phyloP scores from a whole-genome alignment of 352 stramenopile species.

The Phytopythium kandeliae region DNA sequence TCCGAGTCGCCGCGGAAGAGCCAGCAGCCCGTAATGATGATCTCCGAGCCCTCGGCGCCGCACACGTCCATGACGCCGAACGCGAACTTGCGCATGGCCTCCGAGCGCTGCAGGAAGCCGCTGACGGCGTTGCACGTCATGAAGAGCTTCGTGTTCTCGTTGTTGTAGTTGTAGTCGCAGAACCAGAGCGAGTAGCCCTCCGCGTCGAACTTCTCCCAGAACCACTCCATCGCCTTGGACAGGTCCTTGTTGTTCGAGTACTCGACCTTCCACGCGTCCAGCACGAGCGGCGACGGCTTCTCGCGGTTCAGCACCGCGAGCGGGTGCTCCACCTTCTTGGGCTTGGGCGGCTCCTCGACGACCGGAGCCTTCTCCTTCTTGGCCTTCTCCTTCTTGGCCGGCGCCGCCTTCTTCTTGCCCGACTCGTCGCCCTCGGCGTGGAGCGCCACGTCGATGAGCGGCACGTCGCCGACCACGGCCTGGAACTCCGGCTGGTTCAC shows the following conservation, averaged over 20 bases:
- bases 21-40: slow-evolving; percentile 90
- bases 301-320: slow-evolving; percentile 87
- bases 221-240: slow-evolving; percentile 87
- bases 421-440: slow-evolving; percentile 54
- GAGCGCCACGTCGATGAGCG: slow-evolving; percentile 71
- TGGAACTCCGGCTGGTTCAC: slow-evolving; percentile 94
- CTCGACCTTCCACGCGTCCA: slow-evolving; percentile 90
- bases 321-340: slow-evolving; percentile 82
- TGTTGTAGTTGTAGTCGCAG: slow-evolving; percentile 92
- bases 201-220: slow-evolving; percentile 88
- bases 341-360: slow-evolving; percentile 37
- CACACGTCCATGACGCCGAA: slow-evolving; percentile 87
- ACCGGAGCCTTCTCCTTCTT: slow-evolving; percentile 25
- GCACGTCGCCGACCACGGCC: slow-evolving; percentile 88
- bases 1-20: slow-evolving; percentile 87
- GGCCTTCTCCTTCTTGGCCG: slow-evolving; percentile 41
- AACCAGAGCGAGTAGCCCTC: slow-evolving; percentile 91
- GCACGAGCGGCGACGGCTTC: slow-evolving; percentile 62
- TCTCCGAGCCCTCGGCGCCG: slow-evolving; percentile 51
- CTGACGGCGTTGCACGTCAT: slow-evolving; percentile 91
- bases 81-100: slow-evolving; percentile 90
- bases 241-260: slow-evolving; percentile 88
- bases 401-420: slow-evolving; percentile 18
- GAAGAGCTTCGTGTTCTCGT: slow-evolving; percentile 91
- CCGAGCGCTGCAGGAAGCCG: slow-evolving; percentile 90